A percentile compares a stretch with the other conserved stretches of the same genome.
phyloP scores from a whole-genome alignment of 2,329 filamentous ascomycete genomes.

The Phoma herbarum region DNA sequence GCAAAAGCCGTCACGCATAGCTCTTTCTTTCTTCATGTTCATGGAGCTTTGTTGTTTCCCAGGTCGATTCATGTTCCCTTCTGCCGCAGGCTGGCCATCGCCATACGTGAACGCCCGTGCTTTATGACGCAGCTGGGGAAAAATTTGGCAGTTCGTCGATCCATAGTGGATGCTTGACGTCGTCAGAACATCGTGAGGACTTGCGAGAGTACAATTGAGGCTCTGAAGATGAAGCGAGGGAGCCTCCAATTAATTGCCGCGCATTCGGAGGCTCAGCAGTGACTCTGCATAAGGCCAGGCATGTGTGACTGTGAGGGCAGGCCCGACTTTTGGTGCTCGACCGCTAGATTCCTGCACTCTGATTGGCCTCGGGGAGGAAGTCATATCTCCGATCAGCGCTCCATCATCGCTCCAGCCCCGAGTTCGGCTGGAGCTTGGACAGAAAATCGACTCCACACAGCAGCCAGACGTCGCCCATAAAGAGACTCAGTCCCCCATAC shows the following conservation, averaged over 20 bases:
- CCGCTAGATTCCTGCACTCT: not conserved
- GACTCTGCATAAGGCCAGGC: not conserved
- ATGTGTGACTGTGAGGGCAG: constrained; percentile 20
- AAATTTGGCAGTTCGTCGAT: constrained; percentile 17
- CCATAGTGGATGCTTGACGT: constrained; percentile 14
- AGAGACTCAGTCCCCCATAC: constrained; percentile 37
- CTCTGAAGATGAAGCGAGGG: not conserved
- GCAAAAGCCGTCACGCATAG: no score
- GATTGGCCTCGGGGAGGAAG: constrained; percentile 22
- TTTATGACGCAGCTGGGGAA: constrained; percentile 20
- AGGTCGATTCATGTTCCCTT: not conserved
- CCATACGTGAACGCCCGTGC: constrained; percentile 10
- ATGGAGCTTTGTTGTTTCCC: not conserved
- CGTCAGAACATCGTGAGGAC: not conserved
- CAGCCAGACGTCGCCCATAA: constrained; percentile 31
- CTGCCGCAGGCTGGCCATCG: constrained; percentile 1
- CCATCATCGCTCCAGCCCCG: constrained; percentile 17
- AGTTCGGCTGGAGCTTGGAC: constrained; percentile 24
- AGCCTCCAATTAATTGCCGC: not conserved
- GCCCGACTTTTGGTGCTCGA: constrained; percentile 3
- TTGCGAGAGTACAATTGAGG: not conserved
- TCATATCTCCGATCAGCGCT: constrained; percentile 17
- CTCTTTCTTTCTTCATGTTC: not conserved
- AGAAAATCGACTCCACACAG: constrained; percentile 25
- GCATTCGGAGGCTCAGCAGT: constrained; percentile 6